Percentiles rank a stretch among this genome's conserved stretches.
phyloP scores from a whole-genome alignment of 805 yeast genomes.

The Yarrowia hollandica region DNA sequence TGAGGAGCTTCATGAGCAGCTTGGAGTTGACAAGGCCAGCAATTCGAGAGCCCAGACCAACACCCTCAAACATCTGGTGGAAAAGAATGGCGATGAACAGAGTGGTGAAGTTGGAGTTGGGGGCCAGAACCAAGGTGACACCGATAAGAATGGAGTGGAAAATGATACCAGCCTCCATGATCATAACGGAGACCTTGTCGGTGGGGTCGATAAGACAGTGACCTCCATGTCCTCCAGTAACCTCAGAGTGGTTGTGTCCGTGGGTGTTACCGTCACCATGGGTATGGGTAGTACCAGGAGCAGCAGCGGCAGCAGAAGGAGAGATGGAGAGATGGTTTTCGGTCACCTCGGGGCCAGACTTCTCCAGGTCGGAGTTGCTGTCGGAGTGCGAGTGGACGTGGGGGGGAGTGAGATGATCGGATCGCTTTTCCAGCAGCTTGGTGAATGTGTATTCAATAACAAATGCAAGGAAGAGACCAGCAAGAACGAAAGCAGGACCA shows the following conservation, averaged over 20 bases:
- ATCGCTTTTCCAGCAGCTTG: constrained; percentile 45
- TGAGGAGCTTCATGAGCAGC: constrained; percentile 10
- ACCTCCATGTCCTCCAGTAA: constrained; percentile 41
- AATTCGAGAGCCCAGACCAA: constrained; percentile 74
- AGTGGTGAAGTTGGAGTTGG: constrained; percentile 49
- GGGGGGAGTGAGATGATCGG: constrained; percentile 9
- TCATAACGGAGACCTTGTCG: constrained; percentile 30
- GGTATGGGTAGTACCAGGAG: constrained; percentile 16
- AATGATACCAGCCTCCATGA: constrained; percentile 59
- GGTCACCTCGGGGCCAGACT: neutral
- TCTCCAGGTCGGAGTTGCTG: constrained; percentile 15
- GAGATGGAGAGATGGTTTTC: neutral
- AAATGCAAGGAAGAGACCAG: constrained; percentile 52
- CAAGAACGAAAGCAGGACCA: constrained; percentile 53
- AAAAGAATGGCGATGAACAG: constrained; percentile 58
- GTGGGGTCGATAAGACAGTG: constrained; percentile 52
- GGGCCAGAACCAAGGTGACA: constrained; percentile 49
- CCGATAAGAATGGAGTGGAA: constrained; percentile 69
- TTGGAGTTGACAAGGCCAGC: constrained; percentile 58
- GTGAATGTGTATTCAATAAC: constrained; percentile 54
- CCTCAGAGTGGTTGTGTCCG: constrained; percentile 28
- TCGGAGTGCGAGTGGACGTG: constrained; percentile 28
- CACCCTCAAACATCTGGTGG: constrained; percentile 79
- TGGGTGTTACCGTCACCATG: constrained; percentile 22
- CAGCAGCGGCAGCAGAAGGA: constrained; percentile 16